These are phyloP conservation scores for Ilyonectria sp. DNA, from an alignment of 2,329 filamentous ascomycete species.

Conservation along the genomic window DNA sequence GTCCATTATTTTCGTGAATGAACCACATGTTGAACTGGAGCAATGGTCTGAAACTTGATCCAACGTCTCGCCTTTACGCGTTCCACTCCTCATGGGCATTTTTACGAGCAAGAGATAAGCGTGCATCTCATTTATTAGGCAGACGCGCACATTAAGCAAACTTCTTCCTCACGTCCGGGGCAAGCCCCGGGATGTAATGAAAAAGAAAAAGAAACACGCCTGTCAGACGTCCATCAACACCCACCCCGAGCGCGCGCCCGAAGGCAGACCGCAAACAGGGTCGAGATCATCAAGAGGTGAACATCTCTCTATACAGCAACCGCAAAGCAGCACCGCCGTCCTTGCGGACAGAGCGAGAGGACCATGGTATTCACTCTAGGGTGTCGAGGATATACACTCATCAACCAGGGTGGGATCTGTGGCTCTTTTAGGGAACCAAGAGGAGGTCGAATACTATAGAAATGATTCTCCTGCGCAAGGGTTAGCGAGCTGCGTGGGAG, in stretches of 20 bases:
- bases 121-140: too few species aligned
- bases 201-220: conserved; percentile 58
- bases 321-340: conserved; percentile 63
- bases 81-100: too few species aligned
- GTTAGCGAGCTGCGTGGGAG: conserved; percentile 4
- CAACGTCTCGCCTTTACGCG: too few species aligned
- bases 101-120: too few species aligned
- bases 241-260: conserved; percentile 83
- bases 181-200: conserved; percentile 65
- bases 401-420: conserved; percentile 82
- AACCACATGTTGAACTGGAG: too few species aligned
- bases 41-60: too few species aligned
- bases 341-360: conserved; percentile 54
- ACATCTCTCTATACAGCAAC: conserved; percentile 80
- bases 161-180: conserved; percentile 40
- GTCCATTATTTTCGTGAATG: too few species aligned
- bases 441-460: conserved; percentile 95
- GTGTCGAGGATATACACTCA: conserved; percentile 87
- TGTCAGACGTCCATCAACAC: conserved; percentile 90
- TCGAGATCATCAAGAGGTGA: conserved; percentile 84
- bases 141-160: too few species aligned
- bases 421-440: conserved; percentile 92
- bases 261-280: conserved; percentile 80
- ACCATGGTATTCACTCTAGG: conserved; percentile 81
- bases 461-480: conserved; percentile 80